These are phyloP conservation scores for Suillus discolor DNA, from an alignment of 768 basidiomycete species.

Conservation along the genomic window DNA sequence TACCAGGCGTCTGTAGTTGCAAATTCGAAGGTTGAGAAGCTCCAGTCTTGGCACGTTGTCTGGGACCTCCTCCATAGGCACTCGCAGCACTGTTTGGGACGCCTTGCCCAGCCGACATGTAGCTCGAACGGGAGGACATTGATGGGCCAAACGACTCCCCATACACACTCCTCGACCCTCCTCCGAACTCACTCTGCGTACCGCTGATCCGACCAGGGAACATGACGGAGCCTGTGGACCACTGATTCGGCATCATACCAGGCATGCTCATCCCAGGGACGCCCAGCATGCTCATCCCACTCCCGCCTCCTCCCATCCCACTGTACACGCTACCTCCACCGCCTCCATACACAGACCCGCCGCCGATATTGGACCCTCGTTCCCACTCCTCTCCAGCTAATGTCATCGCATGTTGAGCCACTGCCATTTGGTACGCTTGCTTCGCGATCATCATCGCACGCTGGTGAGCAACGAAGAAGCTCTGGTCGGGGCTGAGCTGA, in stretches of 20 bases:
- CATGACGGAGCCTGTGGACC: constrained; percentile 49
- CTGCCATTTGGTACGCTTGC: constrained; percentile 87
- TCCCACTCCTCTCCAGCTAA: constrained; percentile 94
- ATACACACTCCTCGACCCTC: constrained; percentile 66
- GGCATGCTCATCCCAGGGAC: constrained; percentile 42
- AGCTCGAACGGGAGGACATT: constrained; percentile 18
- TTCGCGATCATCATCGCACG: constrained; percentile 87
- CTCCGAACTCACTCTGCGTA: constrained; percentile 68
- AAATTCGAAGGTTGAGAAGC: constrained; percentile 23
- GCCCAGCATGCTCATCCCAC: constrained; percentile 44
- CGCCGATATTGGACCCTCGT: constrained; percentile 60
- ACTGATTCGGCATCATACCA: constrained; percentile 36
- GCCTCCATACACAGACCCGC: constrained; percentile 38
- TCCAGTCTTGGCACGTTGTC: constrained; percentile 39
- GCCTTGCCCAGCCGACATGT: constrained; percentile 6
- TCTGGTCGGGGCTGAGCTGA: constrained; percentile 51
- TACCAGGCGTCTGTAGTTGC: constrained; percentile 18
- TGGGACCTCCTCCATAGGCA: constrained; percentile 22
- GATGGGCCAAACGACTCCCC: constrained; percentile 62
- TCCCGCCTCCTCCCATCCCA: constrained; percentile 36
- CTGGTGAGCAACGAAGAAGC: constrained; percentile 75
- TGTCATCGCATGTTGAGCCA: constrained; percentile 89
- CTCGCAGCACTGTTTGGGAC: constrained; percentile 20
- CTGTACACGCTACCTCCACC: constrained; percentile 51
- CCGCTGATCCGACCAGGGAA: constrained; percentile 51